Base-by-base conservation (phyloP, 163 green algal species). In the Chlorella variabilis region DNA sequence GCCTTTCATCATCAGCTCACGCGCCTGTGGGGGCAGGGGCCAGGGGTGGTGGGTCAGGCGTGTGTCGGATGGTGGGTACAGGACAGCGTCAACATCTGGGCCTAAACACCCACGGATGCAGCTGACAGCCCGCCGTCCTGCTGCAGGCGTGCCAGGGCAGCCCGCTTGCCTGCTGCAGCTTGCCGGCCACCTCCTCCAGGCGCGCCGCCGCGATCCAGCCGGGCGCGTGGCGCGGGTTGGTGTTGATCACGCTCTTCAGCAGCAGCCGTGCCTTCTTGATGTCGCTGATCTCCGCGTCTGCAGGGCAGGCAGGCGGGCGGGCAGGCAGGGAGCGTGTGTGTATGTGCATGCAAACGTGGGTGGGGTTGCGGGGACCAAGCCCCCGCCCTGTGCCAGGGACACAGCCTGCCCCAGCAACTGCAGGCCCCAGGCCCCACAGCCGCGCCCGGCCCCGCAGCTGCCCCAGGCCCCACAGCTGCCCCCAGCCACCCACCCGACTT, bases 191-290 rank as follows among this genome's bases (percentile, higher is more conserved):
- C 77, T 95, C 91, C 84, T 97, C 94, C 56, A 98, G 88, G 49
- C 95, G 85, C 2, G 96, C 96, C 3, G 96, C 95, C 41, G 96
- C 97, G 38, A 99, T 98, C 97, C 97, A 99, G 11, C 97, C 97
- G 27, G 96, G 96, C 25, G 93, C 96, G 87, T 99, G 96, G 80
- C 92, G 91, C 15, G 96, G 96, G 87, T 99, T 99, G 70, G 97
- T 99, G 56, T 91, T 90, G 75, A 98, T 99, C 34, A 99, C 96
- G 33, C 77, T 93, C 89, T 98, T 98, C 13, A 99, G 89, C 87
- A 99, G 92, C 83, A 97, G 92, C 9, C 97, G 88, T 15, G 96
- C 97, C 80, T 97, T 98, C 84, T 99, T 99, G 84, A 99, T 98
- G 91, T 99, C 97, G n/a, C 84, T 90, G 61, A 99, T 98, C 83